phyloP scores from a whole-genome alignment of 805 yeast species.

The Candida maris region DNA sequence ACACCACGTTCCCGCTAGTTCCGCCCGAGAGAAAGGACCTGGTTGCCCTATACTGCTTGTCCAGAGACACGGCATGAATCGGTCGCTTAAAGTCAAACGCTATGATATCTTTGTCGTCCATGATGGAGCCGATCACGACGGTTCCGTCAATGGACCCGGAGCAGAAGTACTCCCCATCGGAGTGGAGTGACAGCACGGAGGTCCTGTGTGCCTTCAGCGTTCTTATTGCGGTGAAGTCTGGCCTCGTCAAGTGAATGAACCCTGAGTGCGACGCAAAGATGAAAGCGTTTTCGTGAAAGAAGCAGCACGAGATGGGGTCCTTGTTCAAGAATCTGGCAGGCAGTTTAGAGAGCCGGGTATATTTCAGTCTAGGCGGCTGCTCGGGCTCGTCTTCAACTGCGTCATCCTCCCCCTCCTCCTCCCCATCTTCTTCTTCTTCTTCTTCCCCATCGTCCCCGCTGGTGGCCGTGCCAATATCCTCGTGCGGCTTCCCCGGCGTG shows the following conservation, averaged over 20 bases:
- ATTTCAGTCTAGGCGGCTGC: conserved; percentile 72
- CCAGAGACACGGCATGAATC: conserved; percentile 79
- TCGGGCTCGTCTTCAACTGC: conserved; percentile 45
- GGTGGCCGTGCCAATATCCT: background rate
- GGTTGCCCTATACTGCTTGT: conserved; percentile 58
- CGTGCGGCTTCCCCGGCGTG: background rate
- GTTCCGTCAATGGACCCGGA: conserved; percentile 95
- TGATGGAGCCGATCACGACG: conserved; percentile 71
- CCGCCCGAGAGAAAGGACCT: conserved; percentile 84
- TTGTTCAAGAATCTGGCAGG: conserved; percentile 67
- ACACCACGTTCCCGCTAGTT: conserved; percentile 74
- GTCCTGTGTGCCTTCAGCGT: conserved; percentile 84
- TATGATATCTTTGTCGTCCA: conserved; percentile 56
- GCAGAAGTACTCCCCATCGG: conserved; percentile 74
- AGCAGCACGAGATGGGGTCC: conserved; percentile 76
- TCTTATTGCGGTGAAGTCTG: conserved; percentile 58
- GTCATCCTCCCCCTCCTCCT: conserved; percentile 33
- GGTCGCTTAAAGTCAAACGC: conserved; percentile 87
- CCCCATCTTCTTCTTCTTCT: conserved; percentile 8
- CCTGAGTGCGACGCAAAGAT: conserved; percentile 93
- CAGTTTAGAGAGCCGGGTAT: conserved; percentile 62
- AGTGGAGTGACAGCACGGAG: conserved; percentile 67
- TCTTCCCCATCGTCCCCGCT: background rate
- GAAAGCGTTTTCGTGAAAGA: conserved; percentile 55
- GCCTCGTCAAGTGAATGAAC: conserved; percentile 59